Base-by-base conservation (phyloP, 1,284 basidiomycete genomes). In the Ustanciosporium gigantosporum region DNA sequence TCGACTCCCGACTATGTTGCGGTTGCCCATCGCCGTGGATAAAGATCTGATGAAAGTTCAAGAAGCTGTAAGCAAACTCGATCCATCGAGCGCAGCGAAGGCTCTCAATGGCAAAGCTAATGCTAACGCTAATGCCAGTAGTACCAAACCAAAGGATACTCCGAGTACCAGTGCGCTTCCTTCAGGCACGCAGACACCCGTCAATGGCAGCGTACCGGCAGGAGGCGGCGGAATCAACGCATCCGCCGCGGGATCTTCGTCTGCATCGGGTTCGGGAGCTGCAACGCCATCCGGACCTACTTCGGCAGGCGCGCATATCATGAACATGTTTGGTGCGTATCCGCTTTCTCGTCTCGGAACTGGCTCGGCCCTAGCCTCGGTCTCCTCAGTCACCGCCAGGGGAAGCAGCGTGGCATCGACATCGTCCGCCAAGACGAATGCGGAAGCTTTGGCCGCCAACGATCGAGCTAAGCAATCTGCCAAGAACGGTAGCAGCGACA, bases 321-420 rank as follows among this genome's bases (percentile, higher is more conserved):
- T 70, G 69, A 67, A 53, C 52, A 66, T 73, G 50, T 65, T 73
- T 19, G 59, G 59, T 20, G 46, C 55, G 16, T 70, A 73, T 23
- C 70, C 70, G 5, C 45, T 70, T 4, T 70, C 70, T 8, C 53
- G 69, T 3, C 51, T 72, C 8, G 66, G 66, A 2, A 64, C 68
- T 14, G 48, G 61, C 3, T 55, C 50, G 0, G 55, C 56, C 0
- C 31, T 59, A 4, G 55, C 60, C 3, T 49, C 66, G 2, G 65
- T 73, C 3, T 56, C 66, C n/a, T 68, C 57, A 1, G 57, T 66
- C 13, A 65, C 62, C 1, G 69, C 69, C 5, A 55, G 52, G 3
- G 69, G 68, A 0, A 59, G 55, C 47, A 59, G 44, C 35, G 51
- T 65, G n/a, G 60, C 50, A 0, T 58, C 60, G 0, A 49, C 53